phyloP scores from a whole-genome alignment of 139 green algal genomes.

The Medakamo hakoo region DNA sequence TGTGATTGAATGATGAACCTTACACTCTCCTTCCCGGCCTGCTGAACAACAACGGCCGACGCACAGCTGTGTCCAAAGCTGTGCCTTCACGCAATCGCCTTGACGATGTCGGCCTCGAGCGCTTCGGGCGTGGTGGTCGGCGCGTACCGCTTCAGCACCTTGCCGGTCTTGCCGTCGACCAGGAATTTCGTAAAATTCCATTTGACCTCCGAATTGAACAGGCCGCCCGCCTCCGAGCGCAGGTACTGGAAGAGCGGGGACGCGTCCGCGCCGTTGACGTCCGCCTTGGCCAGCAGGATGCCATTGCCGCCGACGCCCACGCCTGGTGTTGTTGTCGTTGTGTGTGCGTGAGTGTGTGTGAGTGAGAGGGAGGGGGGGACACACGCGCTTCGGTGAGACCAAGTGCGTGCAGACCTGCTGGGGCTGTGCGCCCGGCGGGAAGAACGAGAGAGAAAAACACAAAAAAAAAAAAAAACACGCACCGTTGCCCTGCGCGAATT shows the following conservation, averaged over 20 bases:
- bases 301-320: too few species aligned
- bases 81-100: not conserved
- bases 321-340: too few species aligned
- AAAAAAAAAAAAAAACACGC: too few species aligned
- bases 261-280: constrained; percentile 1
- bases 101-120: not conserved
- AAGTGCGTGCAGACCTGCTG: too few species aligned
- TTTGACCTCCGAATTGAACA: not conserved
- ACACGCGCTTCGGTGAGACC: too few species aligned
- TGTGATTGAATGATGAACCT: not conserved
- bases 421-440: too few species aligned
- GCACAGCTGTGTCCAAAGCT: not conserved
- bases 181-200: constrained; percentile 2
- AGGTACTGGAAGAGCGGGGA: not conserved
- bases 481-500: not conserved
- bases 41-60: not conserved
- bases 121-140: not conserved
- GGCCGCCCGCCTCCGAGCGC: not conserved
- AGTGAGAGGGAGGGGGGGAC: too few species aligned
- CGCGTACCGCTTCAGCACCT: not conserved
- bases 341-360: too few species aligned
- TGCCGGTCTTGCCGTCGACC: not conserved
- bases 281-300: not conserved
- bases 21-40: not conserved
- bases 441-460: too few species aligned